Conservation (phyloP, 305 asterid species). For the Striga hermonthica region DNA sequence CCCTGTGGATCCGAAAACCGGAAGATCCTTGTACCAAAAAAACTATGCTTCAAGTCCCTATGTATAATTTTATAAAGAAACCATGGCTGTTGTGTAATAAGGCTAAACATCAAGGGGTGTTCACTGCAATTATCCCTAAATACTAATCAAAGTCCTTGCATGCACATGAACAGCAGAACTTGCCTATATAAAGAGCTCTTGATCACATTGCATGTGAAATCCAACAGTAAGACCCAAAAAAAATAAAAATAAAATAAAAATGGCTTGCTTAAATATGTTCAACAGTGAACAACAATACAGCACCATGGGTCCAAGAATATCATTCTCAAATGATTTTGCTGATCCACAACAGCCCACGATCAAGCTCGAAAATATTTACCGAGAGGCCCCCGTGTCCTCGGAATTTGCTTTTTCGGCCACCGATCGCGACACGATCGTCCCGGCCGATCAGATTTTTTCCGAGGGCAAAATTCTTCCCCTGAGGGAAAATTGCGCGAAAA, state of each 20-base stretch:
- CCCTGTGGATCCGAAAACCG: too few species aligned
- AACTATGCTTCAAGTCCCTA: too few species aligned
- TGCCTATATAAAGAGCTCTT: slow-evolving; percentile 34
- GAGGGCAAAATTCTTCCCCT: slow-evolving; percentile 68
- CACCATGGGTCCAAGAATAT: slow-evolving; percentile 70
- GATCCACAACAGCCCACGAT: slow-evolving; percentile 46
- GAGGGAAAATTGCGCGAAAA: slow-evolving; percentile 42
- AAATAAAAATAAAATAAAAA: slow-evolving; percentile 12
- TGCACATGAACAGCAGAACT: slow-evolving; percentile 38
- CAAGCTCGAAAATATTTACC: slow-evolving; percentile 59
- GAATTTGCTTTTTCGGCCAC: slow-evolving; percentile 59
- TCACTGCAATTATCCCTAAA: not conserved
- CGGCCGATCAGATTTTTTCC: slow-evolving; percentile 77
- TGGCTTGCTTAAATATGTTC: slow-evolving; percentile 78
- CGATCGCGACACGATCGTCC: slow-evolving; percentile 33
- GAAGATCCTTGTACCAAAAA: too few species aligned
- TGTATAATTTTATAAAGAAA: not conserved
- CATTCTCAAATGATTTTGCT: slow-evolving; percentile 79
- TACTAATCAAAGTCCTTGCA: slow-evolving; percentile 4
- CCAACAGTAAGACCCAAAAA: slow-evolving; percentile 25
- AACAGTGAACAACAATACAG: slow-evolving; percentile 50
- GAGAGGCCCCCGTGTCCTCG: slow-evolving; percentile 86
- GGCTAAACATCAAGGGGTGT: not conserved
- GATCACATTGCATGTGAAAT: slow-evolving; percentile 37
- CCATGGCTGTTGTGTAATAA: not conserved